Base-by-base conservation (phyloP, 2,329 filamentous ascomycete species). In the Scedosporium minutisporum region DNA sequence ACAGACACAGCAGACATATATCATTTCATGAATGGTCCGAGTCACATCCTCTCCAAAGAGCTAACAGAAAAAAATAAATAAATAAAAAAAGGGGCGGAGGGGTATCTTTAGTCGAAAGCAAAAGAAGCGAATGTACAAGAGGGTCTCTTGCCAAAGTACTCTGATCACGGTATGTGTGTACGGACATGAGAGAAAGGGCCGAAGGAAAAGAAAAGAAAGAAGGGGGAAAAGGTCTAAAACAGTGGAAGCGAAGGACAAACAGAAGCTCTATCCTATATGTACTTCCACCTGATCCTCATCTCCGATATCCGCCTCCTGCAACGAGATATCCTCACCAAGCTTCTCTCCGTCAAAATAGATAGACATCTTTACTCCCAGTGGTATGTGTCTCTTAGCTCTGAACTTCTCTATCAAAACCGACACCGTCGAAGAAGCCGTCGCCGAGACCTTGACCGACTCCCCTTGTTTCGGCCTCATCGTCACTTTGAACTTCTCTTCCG, bases 221-320 rank as follows among this genome's bases (percentile, higher is more conserved):
- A 21, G 10, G 10, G 33, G 4, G 6, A n/a, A 38, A 60, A 51
- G 14, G 18, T 5, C 23, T 14, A 38, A 23, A 27, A 21, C 14
- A 61, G 29, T 10, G 38, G 41, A 61, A 16, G 41, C 42, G 25
- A 23, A 16, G 41, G n/a, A 62, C 14, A 53, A 18, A 57, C 5
- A 23, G 16, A 57, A 48, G 16, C 55, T 7, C 21, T 23, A 51
- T 33, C 53, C 46, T 62, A 92, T 73, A 66, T 88, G 80, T 23
- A 95, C 88, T 72, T 96, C 91, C 41, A 96, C 77, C 29, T 82
- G 80, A 71, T 93, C 90, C 77, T 87, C 80, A 68, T 96, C 88
- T 57, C 85, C 84, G 48, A 96, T 83, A 18, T 91, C 91, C 2
- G 86, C 82, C 42, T 89, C 85, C 55, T 78, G 78, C 57, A 95